A percentile compares a stretch with the other conserved stretches of the same genome.
These are phyloP conservation scores for Anethum foeniculum DNA, from an alignment of 140 eudicot genomes.

Conservation along the genomic window DNA sequence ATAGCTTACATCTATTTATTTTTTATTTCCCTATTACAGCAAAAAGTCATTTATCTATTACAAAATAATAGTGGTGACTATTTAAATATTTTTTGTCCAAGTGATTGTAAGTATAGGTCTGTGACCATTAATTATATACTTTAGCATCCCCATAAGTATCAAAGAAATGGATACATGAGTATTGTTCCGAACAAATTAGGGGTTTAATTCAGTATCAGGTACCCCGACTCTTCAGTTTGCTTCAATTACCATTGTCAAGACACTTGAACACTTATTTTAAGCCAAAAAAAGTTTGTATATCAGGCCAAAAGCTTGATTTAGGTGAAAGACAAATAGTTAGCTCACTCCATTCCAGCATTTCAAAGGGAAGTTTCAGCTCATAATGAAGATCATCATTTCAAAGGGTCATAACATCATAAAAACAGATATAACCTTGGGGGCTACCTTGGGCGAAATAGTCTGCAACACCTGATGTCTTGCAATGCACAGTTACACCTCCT, in stretches of 20 bases:
- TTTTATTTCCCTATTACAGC: neutral
- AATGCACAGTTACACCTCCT: conserved; percentile 94
- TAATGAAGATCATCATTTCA: neutral
- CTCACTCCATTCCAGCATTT: too few species aligned
- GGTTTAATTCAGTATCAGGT: neutral
- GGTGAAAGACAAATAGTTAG: neutral
- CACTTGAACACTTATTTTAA: neutral
- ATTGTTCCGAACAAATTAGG: neutral
- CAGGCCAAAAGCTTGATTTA: neutral
- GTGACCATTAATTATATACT: neutral
- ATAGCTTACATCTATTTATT: neutral
- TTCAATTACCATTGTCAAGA: neutral
- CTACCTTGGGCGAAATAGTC: conserved; percentile 92
- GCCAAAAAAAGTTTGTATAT: neutral
- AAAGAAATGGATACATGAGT: neutral
- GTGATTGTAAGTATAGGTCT: neutral
- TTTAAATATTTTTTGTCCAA: neutral
- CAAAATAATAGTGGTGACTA: neutral
- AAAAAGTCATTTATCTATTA: neutral
- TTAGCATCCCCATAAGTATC: neutral
- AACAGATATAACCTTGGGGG: neutral
- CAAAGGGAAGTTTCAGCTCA: neutral
- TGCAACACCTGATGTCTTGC: conserved; percentile 92
- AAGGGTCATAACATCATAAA: neutral
- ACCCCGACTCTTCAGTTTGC: neutral